These are phyloP conservation scores for Moesziomyces sp. DNA, from an alignment of 1,284 basidiomycete species.

Conservation along the genomic window DNA sequence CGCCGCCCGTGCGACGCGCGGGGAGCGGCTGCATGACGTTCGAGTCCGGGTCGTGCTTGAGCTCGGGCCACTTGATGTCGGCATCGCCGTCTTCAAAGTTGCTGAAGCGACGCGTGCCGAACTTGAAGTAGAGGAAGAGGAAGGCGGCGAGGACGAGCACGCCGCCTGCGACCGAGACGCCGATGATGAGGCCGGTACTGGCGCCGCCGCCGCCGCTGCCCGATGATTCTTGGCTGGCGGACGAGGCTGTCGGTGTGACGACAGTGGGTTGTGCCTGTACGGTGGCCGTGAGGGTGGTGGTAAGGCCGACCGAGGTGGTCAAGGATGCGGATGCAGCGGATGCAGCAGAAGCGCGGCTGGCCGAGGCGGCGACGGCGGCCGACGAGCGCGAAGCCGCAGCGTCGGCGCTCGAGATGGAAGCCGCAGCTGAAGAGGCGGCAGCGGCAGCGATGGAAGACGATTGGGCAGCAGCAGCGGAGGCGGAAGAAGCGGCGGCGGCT, in stretches of 20 bases:
- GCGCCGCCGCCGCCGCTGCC: slow-evolving; percentile 15
- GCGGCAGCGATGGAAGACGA: slow-evolving; percentile 33
- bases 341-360: slow-evolving; percentile 24
- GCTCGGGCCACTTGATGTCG: slow-evolving; percentile 67
- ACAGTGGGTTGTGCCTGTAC: slow-evolving; percentile 12
- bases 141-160: slow-evolving; percentile 54
- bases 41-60: slow-evolving; percentile 58
- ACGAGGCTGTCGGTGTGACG: slow-evolving; percentile 7
- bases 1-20: slow-evolving; percentile 61
- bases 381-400: slow-evolving; percentile 22
- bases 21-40: slow-evolving; percentile 63
- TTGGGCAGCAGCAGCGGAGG: slow-evolving; percentile 26
- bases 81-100: slow-evolving; percentile 56
- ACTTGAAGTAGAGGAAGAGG: slow-evolving; percentile 61
- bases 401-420: slow-evolving; percentile 21
- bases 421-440: slow-evolving; percentile 23
- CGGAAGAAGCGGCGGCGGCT: slow-evolving; percentile 19
- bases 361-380: slow-evolving; percentile 20
- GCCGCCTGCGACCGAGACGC: slow-evolving; percentile 62
- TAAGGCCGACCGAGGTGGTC: slow-evolving; percentile 28
- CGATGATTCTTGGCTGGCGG: slow-evolving; percentile 5
- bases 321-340: slow-evolving; percentile 5
- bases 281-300: slow-evolving; percentile 27
- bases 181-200: slow-evolving; percentile 60
- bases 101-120: slow-evolving; percentile 51